Evolutionary conservation across 2,329 filamentous ascomycete genomes (phyloP).

Genomic region (Diaporthe vexans): DNA sequence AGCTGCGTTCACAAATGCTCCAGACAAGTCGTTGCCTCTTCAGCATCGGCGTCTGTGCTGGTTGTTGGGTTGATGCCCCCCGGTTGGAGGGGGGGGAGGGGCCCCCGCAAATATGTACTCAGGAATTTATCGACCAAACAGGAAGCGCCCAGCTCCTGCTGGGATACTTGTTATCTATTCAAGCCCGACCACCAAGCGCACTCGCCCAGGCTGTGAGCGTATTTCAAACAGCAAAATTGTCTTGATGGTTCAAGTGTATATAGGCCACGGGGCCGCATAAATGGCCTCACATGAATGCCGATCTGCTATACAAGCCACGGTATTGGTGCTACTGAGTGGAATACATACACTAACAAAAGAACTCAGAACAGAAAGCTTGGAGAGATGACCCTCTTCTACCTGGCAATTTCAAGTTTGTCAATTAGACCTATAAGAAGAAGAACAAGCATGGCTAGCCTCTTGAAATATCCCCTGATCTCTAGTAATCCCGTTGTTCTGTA

Average conservation of each 20-base stretch:
- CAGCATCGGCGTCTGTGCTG: constrained; percentile 31
- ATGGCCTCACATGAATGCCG: background rate
- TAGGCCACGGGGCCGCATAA: background rate
- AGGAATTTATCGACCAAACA: constrained; percentile 34
- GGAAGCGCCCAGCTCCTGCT: constrained; percentile 23
- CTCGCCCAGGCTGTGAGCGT: background rate
- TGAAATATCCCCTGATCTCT: background rate
- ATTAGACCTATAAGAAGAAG: background rate
- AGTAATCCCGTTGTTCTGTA: background rate
- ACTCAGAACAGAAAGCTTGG: background rate
- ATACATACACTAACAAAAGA: background rate
- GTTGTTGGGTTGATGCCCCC: constrained; percentile 1
- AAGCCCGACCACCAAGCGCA: constrained; percentile 14
- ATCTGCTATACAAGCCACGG: background rate
- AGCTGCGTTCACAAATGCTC: constrained; percentile 24
- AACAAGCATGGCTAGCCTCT: background rate
- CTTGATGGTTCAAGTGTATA: background rate
- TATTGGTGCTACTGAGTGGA: background rate
- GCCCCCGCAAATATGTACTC: constrained; percentile 32
- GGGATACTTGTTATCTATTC: constrained; percentile 25
- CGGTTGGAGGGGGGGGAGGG: constrained; percentile 23
- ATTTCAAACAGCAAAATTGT: background rate
- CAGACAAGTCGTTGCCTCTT: constrained; percentile 31
- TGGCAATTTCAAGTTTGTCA: too few species aligned
- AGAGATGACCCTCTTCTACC: background rate